Evolutionary conservation across 768 basidiomycete species (phyloP), one percentile per base, ranked within the genome.

Genomic region (Hebeloma cylindrosporum): DNA sequence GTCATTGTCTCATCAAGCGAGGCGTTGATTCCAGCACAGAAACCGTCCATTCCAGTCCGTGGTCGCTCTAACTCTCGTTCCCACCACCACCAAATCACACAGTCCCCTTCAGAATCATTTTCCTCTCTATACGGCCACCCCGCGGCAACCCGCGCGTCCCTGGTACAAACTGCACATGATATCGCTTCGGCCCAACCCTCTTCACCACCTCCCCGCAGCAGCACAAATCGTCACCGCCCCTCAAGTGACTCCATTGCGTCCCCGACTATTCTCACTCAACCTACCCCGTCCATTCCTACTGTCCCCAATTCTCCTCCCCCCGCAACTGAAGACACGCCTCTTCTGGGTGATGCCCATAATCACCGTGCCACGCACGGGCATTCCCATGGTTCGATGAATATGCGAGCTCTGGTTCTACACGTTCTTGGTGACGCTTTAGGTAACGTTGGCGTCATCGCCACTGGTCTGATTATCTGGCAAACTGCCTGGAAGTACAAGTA

Each of bases 381-480:
- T 45, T 54, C 61, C 44, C 69, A 61, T 69, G 77, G 60, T 13
- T 90, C 85, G 1, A 98, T 99, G 96, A 99, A 98, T 67, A 97
- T 98, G 94, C 86, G 74, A n/a, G 96, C 93, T 22, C 75, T 99
- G 1, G 73, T 98, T 23, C 68, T 99, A 21, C 96, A 99, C 64
- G 96, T 98, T 28, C 65, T 99, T 33, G 95, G 95, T 25, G 95
- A 99, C 70, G 95, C 95, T 43, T 78, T 99, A 18, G 96, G 96
- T 38, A 98, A 99, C 64, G 89, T 98, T 50, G 96, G 96, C 40
- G 96, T 99, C 50, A 96, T 99, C 48, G 83, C 86, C 26, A 91
- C 94, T 3, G 96, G 96, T 45, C 79, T 98, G 8, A 72, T 98
- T 60, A 96, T 99, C 60, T 94, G 92, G 93, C 77, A 88, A 46